Evolutionary conservation across 805 yeast species (phyloP).

Genomic region (Nakazawaea wyomingensis): DNA sequence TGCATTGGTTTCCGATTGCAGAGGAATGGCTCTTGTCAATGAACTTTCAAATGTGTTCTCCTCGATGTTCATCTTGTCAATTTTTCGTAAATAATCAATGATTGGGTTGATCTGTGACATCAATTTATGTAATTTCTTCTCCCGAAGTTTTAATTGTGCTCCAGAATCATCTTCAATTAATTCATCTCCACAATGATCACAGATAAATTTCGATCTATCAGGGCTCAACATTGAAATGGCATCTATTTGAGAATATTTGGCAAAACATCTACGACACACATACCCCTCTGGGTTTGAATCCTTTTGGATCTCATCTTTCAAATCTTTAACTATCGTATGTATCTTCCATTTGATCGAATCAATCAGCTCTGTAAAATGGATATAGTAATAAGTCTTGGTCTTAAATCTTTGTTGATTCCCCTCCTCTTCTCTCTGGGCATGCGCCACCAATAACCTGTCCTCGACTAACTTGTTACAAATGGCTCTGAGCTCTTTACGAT

Average conservation of each 20-base stretch:
- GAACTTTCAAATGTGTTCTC: conserved; percentile 89
- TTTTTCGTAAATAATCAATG: conserved; percentile 73
- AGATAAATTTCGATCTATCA: conserved; percentile 74
- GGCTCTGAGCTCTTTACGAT: conserved; percentile 80
- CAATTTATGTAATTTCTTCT: conserved; percentile 71
- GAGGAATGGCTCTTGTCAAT: conserved; percentile 78
- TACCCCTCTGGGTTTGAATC: conserved; percentile 92
- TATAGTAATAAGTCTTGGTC: conserved; percentile 75
- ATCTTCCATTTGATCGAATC: conserved; percentile 97
- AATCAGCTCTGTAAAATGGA: conserved; percentile 88
- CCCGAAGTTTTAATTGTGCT: conserved; percentile 74
- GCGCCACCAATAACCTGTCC: conserved; percentile 71
- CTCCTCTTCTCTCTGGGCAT: conserved; percentile 66
- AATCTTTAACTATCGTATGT: conserved; percentile 71
- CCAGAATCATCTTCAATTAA: conserved; percentile 86
- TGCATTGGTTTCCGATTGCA: conserved; percentile 63
- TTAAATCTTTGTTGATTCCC: conserved; percentile 61
- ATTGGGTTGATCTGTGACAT: conserved; percentile 91
- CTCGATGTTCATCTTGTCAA: conserved; percentile 74
- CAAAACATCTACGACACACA: conserved; percentile 79
- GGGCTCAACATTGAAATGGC: conserved; percentile 78
- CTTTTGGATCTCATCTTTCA: conserved; percentile 79
- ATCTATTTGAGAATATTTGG: conserved; percentile 79
- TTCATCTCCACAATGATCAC: conserved; percentile 76
- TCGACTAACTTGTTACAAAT: conserved; percentile 77